Conservation (phyloP, 371 early-diverging fungal genomes). For the Cokeromyces recurvatus region DNA sequence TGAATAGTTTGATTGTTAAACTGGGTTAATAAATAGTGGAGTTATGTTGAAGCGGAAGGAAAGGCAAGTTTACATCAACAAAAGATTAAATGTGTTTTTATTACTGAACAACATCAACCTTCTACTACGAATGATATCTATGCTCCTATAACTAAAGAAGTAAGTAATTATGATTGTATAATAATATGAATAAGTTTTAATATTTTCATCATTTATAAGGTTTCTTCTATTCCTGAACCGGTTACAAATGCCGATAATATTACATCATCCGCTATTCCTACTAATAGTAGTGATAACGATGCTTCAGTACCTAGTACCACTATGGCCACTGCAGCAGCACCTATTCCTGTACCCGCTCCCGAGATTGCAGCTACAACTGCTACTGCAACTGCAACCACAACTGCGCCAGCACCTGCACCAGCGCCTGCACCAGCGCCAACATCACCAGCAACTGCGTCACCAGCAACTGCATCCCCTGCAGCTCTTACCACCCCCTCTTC, state of each 20-base stretch:
- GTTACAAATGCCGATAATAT: slow-evolving; percentile 8
- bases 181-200: no score
- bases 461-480: not conserved
- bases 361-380: not conserved
- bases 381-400: not conserved
- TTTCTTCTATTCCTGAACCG: slow-evolving; percentile 10
- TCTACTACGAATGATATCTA: no score
- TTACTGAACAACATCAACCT: no score
- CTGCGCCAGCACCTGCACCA: not conserved
- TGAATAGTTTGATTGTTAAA: no score
- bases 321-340: not conserved
- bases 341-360: not conserved
- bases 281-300: not conserved
- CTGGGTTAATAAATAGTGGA: slow-evolving; percentile 65
- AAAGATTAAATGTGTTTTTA: slow-evolving; percentile 59
- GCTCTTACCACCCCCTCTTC: not conserved
- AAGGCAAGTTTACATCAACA: slow-evolving; percentile 54
- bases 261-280: slow-evolving; percentile 3
- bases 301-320: not conserved
- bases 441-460: not conserved
- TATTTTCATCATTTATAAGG: no score
- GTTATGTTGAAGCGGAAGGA: slow-evolving; percentile 43
- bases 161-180: not conserved
- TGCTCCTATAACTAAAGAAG: no score
- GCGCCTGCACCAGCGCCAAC: not conserved